phyloP scores from a whole-genome alignment of 805 yeast species.

The Komagataella pastoris region DNA sequence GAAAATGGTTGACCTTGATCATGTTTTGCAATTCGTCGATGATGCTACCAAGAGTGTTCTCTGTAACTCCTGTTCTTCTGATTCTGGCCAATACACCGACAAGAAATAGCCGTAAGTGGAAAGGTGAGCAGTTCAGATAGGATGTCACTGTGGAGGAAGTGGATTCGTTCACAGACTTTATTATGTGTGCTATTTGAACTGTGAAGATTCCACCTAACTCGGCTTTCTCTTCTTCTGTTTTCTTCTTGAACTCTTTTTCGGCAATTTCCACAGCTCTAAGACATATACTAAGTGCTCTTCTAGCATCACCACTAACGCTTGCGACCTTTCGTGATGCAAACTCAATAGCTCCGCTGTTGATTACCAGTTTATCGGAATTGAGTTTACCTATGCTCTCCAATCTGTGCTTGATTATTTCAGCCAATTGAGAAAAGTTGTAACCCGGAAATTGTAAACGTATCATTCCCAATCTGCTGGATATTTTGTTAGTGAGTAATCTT shows the following conservation, averaged over 20 bases:
- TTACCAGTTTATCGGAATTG: conserved; percentile 25
- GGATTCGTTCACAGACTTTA: conserved; percentile 69
- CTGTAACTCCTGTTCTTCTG: conserved; percentile 58
- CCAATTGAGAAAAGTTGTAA: conserved; percentile 68
- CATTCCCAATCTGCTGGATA: conserved; percentile 82
- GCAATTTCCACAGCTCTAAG: conserved; percentile 85
- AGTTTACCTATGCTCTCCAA: conserved; percentile 33
- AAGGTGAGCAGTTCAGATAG: conserved; percentile 46
- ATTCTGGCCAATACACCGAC: conserved; percentile 51
- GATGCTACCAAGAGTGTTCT: conserved; percentile 60
- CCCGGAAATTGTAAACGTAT: conserved; percentile 83
- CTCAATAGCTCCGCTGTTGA: conserved; percentile 65
- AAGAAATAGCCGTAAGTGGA: conserved; percentile 61
- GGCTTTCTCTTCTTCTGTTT: conserved; percentile 13
- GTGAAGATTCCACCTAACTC: conserved; percentile 27
- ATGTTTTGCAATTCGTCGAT: conserved; percentile 56
- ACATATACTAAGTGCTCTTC: conserved; percentile 82
- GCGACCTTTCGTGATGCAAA: conserved; percentile 93
- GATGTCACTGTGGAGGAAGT: conserved; percentile 58
- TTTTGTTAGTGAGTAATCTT: conserved; percentile 71
- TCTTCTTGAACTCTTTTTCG: conserved; percentile 39
- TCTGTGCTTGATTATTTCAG: conserved; percentile 59
- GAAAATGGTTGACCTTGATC: conserved; percentile 14
- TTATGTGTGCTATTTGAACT: conserved; percentile 63
- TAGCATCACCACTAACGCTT: conserved; percentile 93